These are phyloP conservation scores for Colletotrichum neosansevieriae DNA, from an alignment of 2,329 filamentous ascomycete species.

Conservation along the genomic window DNA sequence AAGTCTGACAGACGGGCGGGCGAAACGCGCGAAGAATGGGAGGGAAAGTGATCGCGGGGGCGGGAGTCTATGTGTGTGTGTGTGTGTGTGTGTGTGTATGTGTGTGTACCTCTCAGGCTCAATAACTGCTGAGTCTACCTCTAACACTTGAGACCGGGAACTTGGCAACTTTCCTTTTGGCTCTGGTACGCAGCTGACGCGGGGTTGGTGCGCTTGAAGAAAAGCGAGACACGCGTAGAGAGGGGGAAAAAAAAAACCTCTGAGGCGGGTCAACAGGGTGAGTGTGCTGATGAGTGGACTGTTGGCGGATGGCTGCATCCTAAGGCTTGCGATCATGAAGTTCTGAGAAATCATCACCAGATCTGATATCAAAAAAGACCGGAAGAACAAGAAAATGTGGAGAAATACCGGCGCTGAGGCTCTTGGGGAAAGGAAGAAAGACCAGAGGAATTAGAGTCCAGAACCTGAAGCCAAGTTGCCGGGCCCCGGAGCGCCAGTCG, in stretches of 20 bases:
- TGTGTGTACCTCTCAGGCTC: not conserved
- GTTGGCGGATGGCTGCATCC: conserved; percentile 8
- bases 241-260: not conserved
- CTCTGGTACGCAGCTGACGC: conserved; percentile 12
- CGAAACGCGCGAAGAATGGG: conserved; percentile 7
- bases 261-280: conserved; percentile 4
- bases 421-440: conserved; percentile 8
- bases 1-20: not conserved
- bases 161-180: not conserved
- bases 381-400: conserved; percentile 14
- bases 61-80: not conserved
- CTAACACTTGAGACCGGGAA: not conserved
- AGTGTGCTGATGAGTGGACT: conserved; percentile 24
- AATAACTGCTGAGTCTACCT: conserved; percentile 4
- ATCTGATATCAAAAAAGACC: conserved; percentile 21
- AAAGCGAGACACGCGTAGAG: conserved; percentile 5
- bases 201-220: conserved; percentile 38
- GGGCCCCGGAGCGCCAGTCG: conserved; percentile 27
- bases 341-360: conserved; percentile 17
- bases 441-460: not conserved
- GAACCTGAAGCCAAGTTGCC: conserved; percentile 32
- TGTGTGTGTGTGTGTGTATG: not conserved
- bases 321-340: conserved; percentile 24
- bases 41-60: conserved; percentile 1
- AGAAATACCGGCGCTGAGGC: conserved; percentile 26